Evolutionary conservation across 495 filamentous ascomycete genomes (phyloP), one percentile per base, ranked within the genome.

Genomic region (Pseudomonodictys pantanalensis): DNA sequence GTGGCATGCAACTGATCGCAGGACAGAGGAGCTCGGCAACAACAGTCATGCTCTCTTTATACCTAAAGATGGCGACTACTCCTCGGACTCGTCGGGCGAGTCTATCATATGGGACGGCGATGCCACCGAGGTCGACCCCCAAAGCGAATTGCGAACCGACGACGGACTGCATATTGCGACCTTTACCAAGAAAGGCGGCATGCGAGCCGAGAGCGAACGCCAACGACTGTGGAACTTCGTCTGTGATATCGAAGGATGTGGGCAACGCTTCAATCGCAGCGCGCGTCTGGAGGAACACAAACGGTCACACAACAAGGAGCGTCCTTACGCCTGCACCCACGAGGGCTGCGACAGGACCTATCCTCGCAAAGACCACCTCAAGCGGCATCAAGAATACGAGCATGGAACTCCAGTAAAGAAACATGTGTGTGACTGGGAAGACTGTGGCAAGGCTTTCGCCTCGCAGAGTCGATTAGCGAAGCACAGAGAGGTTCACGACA

Each of bases 231-330:
- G 92, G 74, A 89, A 81, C 20, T 83, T 86, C 64, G 72, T 70
- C 38, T 96, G 91, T 72, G 79, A 82, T 2, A 82, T 81, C 62
- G 78, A 83, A 17, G 82, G 79, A 33, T 96, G 91, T 68, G 69
- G 72, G 23, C 92, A 91, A 72, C 82, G 85, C n/a, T 96, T 91
- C 81, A 92, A 93, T 71, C 84, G 91, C 0, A 90, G 88, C 1
- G 84, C 82, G n/a, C 82, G 88, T 30, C 80, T 96, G 1, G 77
- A 83, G n/a, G 81, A 87, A 42, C 91, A 96, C 67, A 66, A 90
- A 2, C 77, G 88, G 41, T 87, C 86, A 2, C 91, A 96, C 69
- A 90, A 83, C 39, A 87, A 89, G 61, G 88, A 91, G 63, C 81
- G 91, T 8, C 78, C 87, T 5, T 90, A 83, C 69, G 70, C 76